These are phyloP conservation scores for Hypoxylon rubiginosum DNA, from an alignment of 2,329 filamentous ascomycete genomes.

Conservation along the genomic window DNA sequence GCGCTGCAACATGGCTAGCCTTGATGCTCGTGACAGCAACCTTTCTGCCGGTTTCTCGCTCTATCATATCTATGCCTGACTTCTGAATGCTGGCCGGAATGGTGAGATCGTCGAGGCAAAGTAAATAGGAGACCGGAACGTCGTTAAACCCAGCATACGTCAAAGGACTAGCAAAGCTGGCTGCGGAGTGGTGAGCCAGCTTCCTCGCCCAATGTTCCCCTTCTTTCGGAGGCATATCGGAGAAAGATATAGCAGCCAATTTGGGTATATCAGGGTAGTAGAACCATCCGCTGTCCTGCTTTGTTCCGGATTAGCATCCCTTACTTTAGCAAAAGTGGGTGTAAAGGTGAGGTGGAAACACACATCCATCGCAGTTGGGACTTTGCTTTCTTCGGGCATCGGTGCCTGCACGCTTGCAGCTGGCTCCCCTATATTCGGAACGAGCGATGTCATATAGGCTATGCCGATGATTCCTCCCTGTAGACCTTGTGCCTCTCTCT, in stretches of 20 bases:
- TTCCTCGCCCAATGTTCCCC: neutral
- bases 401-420: neutral
- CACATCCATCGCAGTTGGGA: neutral
- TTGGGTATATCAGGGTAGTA: neutral
- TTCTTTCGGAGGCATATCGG: neutral
- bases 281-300: neutral
- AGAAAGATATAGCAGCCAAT: neutral
- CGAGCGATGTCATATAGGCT: neutral
- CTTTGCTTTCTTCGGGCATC: slow-evolving; percentile 1
- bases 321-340: neutral
- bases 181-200: neutral
- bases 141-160: neutral
- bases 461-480: neutral
- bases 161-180: neutral
- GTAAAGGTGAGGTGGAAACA: neutral
- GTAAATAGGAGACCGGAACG: neutral
- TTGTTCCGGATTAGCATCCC: neutral
- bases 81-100: neutral
- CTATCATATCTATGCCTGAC: slow-evolving; percentile 1
- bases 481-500: neutral
- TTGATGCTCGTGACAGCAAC: slow-evolving; percentile 1
- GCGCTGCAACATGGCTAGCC: neutral
- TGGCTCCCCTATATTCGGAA: neutral
- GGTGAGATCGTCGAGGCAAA: neutral
- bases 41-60: neutral